These are phyloP conservation scores for Perilla frutescens DNA, from an alignment of 257 asterid species.

Conservation along the genomic window DNA sequence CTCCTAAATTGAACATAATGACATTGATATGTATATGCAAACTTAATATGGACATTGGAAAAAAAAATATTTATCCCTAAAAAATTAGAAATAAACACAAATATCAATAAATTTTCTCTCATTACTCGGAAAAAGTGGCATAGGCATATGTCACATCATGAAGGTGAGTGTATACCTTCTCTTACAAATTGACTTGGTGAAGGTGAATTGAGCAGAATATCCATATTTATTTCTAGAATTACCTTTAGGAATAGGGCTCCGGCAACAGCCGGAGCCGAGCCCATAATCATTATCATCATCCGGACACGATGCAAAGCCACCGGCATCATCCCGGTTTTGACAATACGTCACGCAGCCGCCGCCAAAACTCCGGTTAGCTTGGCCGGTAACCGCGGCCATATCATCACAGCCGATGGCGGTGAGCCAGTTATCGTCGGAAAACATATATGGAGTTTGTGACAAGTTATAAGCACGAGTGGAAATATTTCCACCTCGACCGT, in stretches of 20 bases:
- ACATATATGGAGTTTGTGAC: neutral
- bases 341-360: constrained; percentile 36
- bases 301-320: constrained; percentile 26
- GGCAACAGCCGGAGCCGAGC: constrained; percentile 37
- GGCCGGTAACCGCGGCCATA: constrained; percentile 20
- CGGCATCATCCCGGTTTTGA: neutral
- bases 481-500: neutral
- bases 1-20: too few species aligned
- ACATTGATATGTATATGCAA: too few species aligned
- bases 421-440: constrained; percentile 34
- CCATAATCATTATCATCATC: constrained; percentile 20
- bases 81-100: too few species aligned
- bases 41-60: too few species aligned
- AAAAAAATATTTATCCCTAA: too few species aligned
- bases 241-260: constrained; percentile 40
- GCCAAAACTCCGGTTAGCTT: constrained; percentile 16
- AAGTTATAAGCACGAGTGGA: neutral
- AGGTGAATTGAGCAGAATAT: too few species aligned
- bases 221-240: too few species aligned
- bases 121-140: too few species aligned
- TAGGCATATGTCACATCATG: too few species aligned
- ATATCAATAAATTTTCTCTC: too few species aligned
- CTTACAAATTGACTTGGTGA: too few species aligned
- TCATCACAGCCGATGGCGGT: constrained; percentile 42
- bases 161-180: too few species aligned